Conservation (phyloP, 2,329 filamentous ascomycete genomes). For the Talaromyces sp. region DNA sequence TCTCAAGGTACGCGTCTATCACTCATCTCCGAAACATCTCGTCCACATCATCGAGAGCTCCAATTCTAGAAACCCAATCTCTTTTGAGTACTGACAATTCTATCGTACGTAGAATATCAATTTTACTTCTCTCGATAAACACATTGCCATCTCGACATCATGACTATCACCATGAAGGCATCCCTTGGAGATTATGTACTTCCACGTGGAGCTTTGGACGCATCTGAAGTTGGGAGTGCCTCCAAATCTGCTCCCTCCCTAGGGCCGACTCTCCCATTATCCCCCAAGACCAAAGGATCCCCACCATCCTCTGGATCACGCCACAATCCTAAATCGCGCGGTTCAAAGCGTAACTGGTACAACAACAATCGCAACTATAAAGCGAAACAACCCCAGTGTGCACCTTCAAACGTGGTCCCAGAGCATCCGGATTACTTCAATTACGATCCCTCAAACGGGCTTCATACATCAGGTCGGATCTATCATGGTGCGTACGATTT, state of each 20-base stretch:
- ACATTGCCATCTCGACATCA: background rate
- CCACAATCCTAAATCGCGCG: background rate
- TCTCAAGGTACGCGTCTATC: background rate
- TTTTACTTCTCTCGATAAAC: no score
- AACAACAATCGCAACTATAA: background rate
- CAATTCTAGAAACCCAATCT: background rate
- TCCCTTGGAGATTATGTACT: background rate
- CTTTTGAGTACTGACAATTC: background rate
- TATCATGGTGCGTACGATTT: background rate
- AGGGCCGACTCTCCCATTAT: background rate
- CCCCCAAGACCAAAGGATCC: background rate
- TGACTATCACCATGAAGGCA: background rate
- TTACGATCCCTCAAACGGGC: background rate
- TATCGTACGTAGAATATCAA: background rate
- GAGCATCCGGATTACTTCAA: background rate
- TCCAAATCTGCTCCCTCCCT: background rate
- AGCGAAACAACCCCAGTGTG: background rate
- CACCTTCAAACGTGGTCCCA: background rate
- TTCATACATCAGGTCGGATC: background rate
- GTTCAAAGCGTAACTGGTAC: background rate
- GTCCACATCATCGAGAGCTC: background rate
- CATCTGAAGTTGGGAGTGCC: background rate
- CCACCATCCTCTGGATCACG: background rate
- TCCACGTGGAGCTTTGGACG: background rate
- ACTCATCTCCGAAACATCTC: background rate